A percentile compares a stretch with the other conserved stretches of the same genome.
Conservation (phyloP, 208 protist genomes). For the Leishmania lainsoni region DNA sequence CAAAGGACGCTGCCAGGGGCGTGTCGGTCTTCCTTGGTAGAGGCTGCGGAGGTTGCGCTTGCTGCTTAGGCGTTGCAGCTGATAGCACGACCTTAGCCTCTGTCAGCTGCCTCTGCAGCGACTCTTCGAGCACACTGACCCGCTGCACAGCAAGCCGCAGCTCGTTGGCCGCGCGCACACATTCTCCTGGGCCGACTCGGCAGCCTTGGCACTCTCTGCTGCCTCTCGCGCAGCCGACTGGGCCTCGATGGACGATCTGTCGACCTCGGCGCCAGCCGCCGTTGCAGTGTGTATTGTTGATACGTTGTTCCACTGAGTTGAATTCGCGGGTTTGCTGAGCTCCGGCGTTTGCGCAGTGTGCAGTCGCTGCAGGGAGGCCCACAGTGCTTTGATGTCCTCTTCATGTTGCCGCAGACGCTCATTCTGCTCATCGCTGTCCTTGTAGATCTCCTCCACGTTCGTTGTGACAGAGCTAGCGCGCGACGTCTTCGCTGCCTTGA, state of each 20-base stretch:
- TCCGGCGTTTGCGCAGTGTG: constrained; percentile 11
- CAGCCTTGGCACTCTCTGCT: constrained; percentile 19
- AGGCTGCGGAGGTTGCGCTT: background rate
- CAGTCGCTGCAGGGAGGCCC: constrained; percentile 17
- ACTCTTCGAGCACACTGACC: constrained; percentile 9
- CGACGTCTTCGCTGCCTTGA: background rate
- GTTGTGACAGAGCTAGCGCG: background rate
- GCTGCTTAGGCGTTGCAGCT: background rate
- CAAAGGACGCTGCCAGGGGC: background rate
- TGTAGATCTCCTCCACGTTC: constrained; percentile 20
- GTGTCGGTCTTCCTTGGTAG: background rate
- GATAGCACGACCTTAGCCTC: background rate
- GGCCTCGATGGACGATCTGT: background rate
- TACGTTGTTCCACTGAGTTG: background rate
- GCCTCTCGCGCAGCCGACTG: constrained; percentile 17
- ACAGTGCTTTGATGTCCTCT: constrained; percentile 15
- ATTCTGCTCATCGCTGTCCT: background rate
- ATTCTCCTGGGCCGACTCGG: constrained; percentile 36
- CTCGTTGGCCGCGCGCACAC: constrained; percentile 26
- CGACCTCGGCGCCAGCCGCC: background rate
- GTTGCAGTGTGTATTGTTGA: too few relatives aligned
- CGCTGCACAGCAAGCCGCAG: constrained; percentile 12
- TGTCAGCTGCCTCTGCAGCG: constrained; percentile 11
- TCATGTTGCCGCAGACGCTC: constrained; percentile 9
- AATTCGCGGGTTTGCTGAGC: background rate